These are phyloP conservation scores for Daedaleopsis nitida DNA, from an alignment of 768 basidiomycete genomes.

Conservation along the genomic window DNA sequence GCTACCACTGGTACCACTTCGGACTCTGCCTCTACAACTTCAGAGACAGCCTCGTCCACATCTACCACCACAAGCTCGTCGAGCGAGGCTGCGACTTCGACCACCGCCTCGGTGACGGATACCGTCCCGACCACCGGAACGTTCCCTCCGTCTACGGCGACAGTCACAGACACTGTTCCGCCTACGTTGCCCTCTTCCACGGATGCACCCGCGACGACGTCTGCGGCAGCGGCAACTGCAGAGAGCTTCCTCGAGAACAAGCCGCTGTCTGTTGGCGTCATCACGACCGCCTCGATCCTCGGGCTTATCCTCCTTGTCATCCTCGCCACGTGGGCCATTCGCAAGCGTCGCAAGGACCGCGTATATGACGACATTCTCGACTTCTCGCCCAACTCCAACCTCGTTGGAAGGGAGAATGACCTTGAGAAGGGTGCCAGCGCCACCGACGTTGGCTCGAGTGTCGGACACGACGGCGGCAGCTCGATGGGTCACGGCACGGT, in stretches of 20 bases:
- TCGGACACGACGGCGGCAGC: constrained; percentile 11
- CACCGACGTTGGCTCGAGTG: constrained; percentile 7
- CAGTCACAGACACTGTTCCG: not conserved
- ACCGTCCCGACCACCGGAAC: too few relatives aligned
- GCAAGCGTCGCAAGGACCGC: constrained; percentile 46
- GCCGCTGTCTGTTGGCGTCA: constrained; percentile 60
- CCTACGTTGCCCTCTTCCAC: not conserved
- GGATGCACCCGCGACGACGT: constrained; percentile 27
- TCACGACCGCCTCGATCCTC: constrained; percentile 51
- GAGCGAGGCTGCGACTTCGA: constrained; percentile 4
- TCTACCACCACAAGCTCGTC: not conserved
- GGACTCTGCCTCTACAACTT: not conserved
- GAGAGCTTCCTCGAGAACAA: constrained; percentile 64
- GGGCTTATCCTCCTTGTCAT: constrained; percentile 46
- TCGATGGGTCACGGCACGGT: constrained; percentile 4
- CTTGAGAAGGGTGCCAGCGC: constrained; percentile 21
- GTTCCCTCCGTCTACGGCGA: not conserved
- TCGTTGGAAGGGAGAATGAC: constrained; percentile 15
- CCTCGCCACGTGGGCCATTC: constrained; percentile 47
- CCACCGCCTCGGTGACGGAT: not conserved
- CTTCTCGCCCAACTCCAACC: constrained; percentile 23
- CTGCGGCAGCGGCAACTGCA: constrained; percentile 31
- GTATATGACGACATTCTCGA: constrained; percentile 27
- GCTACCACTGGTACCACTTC: constrained; percentile 3
- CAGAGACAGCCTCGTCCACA: constrained; percentile 7